Base-by-base conservation (phyloP, 495 filamentous ascomycete species). In the Penicillium pulvis region DNA sequence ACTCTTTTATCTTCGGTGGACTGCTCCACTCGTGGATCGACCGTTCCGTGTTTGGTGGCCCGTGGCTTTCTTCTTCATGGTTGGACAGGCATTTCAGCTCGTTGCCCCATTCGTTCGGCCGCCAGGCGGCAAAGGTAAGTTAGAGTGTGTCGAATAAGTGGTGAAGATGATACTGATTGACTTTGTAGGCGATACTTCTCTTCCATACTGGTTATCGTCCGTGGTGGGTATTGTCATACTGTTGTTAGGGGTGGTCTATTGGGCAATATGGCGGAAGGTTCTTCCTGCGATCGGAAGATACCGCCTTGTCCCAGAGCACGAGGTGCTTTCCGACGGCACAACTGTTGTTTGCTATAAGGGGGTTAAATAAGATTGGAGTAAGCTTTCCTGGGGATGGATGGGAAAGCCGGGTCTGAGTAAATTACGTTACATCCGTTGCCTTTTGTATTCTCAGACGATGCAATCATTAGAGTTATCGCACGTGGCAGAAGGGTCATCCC, bases 31-130 rank as follows among this genome's bases (percentile, higher is more conserved):
- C 45, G 59, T 86, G 10, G 80, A 80, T 33, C 71, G 85, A 16
- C 83, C 87, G 0, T 91, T 86, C 70, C 81, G 80, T 53, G 85
- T 85, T 1, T 90, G 85, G 82, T 69, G 65, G 49, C 62, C 68
- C 14, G 64, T 75, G 1, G 67, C 71, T 0, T 53, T 64, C 23
- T 66, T 80, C 44, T 77, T 76, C 62, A 64, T 77, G 47, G 64
- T 57, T 1, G 67, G 63, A 3, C 75, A 77, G 36, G 36, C 61
- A 1, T 76, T 75, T 46, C 70, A 78, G 36, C 55, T 77, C 12
- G 66, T 75, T 1, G 69, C 72, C 3, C 76, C 77, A 0, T 80
- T 80, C 56, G 57, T 78, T 11, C 64, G 66, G 45, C 70, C 68
- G 16, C 61, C 71, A 2, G 60, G 58, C 26, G 68, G 67, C n/a